Percentiles rank a stretch among this genome's conserved stretches.
These are phyloP conservation scores for Paramyrothecium sp. DNA, from an alignment of 2,329 filamentous ascomycete species.

Conservation along the genomic window DNA sequence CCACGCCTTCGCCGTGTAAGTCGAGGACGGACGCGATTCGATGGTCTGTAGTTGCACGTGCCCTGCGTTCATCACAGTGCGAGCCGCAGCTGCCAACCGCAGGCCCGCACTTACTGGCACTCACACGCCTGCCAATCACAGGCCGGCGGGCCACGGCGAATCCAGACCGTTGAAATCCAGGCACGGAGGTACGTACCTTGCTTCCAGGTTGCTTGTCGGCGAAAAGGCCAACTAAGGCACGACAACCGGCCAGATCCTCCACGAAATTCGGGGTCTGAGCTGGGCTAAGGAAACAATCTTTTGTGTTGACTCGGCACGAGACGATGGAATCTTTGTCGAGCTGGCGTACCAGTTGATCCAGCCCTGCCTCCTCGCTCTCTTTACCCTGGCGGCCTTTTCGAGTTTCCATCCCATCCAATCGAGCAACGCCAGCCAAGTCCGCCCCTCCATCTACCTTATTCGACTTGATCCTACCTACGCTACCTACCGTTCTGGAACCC, in stretches of 20 bases:
- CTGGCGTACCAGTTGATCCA: not conserved
- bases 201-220: not conserved
- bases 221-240: not conserved
- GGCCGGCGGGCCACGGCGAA: not conserved
- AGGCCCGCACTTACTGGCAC: not conserved
- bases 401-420: too few relatives aligned
- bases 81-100: not conserved
- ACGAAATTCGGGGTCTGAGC: not conserved
- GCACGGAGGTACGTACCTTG: too few relatives aligned
- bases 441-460: not conserved
- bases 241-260: not conserved
- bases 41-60: not conserved
- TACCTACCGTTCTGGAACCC: not conserved
- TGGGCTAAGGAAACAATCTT: not conserved
- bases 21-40: too few relatives aligned
- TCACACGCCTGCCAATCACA: not conserved
- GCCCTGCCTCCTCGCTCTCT: not conserved
- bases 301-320: not conserved
- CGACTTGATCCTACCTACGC: not conserved
- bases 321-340: not conserved
- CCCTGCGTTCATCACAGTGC: not conserved
- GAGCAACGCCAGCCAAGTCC: not conserved
- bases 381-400: slow-evolving; percentile 4
- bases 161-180: not conserved
- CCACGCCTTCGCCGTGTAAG: too few relatives aligned